Percentiles rank a stretch among this genome's conserved stretches.
Evolutionary conservation across 2,329 filamentous ascomycete species (phyloP).

Genomic region (Diplocarpon mali): DNA sequence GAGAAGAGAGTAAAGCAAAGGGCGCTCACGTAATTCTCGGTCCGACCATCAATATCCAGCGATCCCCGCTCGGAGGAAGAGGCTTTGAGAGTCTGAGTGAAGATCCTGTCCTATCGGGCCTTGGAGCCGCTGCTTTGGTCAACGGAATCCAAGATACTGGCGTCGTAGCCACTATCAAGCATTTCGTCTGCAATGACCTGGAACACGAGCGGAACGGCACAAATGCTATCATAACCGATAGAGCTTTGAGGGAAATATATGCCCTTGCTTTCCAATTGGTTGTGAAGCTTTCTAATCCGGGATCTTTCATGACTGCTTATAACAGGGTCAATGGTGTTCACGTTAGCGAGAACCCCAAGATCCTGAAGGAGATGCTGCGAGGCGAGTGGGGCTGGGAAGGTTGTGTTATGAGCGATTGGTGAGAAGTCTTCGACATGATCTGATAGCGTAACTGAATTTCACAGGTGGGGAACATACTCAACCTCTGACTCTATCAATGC

Average conservation of each 20-base stretch:
- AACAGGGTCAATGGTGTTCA: constrained; percentile 37
- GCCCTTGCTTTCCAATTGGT: constrained; percentile 36
- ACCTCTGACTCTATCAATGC: constrained; percentile 39
- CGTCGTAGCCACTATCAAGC: constrained; percentile 35
- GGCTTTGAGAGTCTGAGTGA: constrained; percentile 39
- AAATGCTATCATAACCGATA: constrained; percentile 29
- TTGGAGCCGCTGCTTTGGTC: constrained; percentile 33
- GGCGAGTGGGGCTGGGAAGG: constrained; percentile 36
- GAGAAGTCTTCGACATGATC: constrained; percentile 5
- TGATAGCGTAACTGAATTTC: background rate
- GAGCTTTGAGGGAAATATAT: constrained; percentile 34
- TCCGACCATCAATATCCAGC: constrained; percentile 43
- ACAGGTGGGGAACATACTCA: constrained; percentile 39
- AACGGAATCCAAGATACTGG: constrained; percentile 34
- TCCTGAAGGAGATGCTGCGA: constrained; percentile 32
- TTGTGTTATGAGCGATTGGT: constrained; percentile 38
- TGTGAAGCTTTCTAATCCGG: constrained; percentile 32
- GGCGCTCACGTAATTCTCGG: constrained; percentile 62
- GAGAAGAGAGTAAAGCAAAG: constrained; percentile 54
- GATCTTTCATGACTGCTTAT: constrained; percentile 37
- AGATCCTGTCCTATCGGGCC: constrained; percentile 36
- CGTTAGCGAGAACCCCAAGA: constrained; percentile 31
- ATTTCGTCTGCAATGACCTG: constrained; percentile 36
- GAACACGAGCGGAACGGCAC: constrained; percentile 30
- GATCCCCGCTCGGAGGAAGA: constrained; percentile 36